Evolutionary conservation across 1,139 yeast species (phyloP).

Genomic region (Barnettozyma hawaiiensis): DNA sequence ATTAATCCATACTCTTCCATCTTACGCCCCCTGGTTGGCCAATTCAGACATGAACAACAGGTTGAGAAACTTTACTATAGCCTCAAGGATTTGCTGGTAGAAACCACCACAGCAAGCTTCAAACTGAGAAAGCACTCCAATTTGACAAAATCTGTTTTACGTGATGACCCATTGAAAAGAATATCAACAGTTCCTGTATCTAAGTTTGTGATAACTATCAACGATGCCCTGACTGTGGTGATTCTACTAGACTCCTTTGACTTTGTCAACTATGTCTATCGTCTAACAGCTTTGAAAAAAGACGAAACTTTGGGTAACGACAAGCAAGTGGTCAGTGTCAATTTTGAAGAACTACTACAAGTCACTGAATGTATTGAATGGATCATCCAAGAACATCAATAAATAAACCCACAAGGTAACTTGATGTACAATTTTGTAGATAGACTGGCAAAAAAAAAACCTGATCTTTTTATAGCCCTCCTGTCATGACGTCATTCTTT

Average conservation of each 20-base stretch:
- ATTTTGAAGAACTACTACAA: constrained; percentile 55
- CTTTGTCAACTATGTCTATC: constrained; percentile 24
- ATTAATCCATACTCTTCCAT: constrained; percentile 41
- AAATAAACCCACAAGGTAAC: too few relatives aligned
- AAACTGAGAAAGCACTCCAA: constrained; percentile 18
- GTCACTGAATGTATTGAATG: constrained; percentile 63
- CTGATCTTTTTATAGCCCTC: too few relatives aligned
- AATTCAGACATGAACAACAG: constrained; percentile 55
- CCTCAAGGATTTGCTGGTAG: constrained; percentile 30
- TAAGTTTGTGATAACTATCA: constrained; percentile 12
- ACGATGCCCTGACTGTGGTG: constrained; percentile 7
- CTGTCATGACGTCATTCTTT: too few relatives aligned
- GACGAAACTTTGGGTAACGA: constrained; percentile 14
- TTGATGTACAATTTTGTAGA: too few relatives aligned
- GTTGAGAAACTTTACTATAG: constrained; percentile 40
- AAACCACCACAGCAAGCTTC: constrained; percentile 14
- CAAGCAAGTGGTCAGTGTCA: constrained; percentile 36
- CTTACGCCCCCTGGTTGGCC: constrained; percentile 64
- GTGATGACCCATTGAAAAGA: constrained; percentile 21
- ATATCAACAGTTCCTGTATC: constrained; percentile 17
- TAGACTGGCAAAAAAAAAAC: too few relatives aligned
- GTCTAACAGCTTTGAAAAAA: constrained; percentile 10
- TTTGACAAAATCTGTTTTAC: constrained; percentile 12
- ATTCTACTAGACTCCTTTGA: constrained; percentile 25
- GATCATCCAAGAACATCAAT: constrained; percentile 36